Percentiles rank a stretch among this genome's conserved stretches.
phyloP scores from a whole-genome alignment of 805 yeast genomes.

The Kazachstania kunashirensis region DNA sequence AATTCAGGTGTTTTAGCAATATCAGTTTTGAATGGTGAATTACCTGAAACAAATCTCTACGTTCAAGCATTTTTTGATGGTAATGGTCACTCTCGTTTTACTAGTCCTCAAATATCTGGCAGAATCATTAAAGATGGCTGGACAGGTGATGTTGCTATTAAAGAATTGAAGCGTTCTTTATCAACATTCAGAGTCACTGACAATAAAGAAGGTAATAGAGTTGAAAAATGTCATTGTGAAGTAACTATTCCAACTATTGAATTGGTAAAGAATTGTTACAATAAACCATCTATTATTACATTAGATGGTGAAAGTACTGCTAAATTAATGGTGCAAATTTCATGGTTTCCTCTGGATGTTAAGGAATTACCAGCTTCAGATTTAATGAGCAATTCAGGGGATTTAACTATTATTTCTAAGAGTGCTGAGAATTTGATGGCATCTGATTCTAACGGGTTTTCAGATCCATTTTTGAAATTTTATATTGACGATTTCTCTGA shows the following conservation, averaged over 20 bases:
- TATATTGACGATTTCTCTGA: constrained; percentile 54
- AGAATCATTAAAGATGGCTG: constrained; percentile 32
- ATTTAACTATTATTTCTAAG: constrained; percentile 47
- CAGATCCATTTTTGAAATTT: constrained; percentile 81
- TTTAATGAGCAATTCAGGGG: constrained; percentile 66
- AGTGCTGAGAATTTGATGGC: constrained; percentile 63
- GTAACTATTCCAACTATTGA: constrained; percentile 56
- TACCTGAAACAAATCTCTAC: constrained; percentile 47
- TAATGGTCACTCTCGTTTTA: constrained; percentile 54
- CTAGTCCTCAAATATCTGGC: constrained; percentile 39
- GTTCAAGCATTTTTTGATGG: constrained; percentile 74
- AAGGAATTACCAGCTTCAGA: constrained; percentile 62
- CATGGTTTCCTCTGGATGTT: constrained; percentile 70
- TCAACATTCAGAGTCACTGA: constrained; percentile 53
- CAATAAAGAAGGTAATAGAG: constrained; percentile 43
- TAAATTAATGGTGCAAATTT: constrained; percentile 48
- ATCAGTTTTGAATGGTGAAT: constrained; percentile 51
- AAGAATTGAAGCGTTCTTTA: constrained; percentile 68
- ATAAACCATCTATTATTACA: constrained; percentile 46
- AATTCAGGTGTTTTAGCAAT: constrained; percentile 70
- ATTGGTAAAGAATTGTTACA: constrained; percentile 55
- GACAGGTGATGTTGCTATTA: constrained; percentile 67
- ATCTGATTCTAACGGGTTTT: constrained; percentile 86
- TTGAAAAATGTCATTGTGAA: constrained; percentile 51
- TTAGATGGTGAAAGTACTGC: constrained; percentile 45